A percentile compares a stretch with the other conserved stretches of the same genome.
Conservation (phyloP, 2,329 filamentous ascomycete genomes). For the Colletotrichum sp. region DNA sequence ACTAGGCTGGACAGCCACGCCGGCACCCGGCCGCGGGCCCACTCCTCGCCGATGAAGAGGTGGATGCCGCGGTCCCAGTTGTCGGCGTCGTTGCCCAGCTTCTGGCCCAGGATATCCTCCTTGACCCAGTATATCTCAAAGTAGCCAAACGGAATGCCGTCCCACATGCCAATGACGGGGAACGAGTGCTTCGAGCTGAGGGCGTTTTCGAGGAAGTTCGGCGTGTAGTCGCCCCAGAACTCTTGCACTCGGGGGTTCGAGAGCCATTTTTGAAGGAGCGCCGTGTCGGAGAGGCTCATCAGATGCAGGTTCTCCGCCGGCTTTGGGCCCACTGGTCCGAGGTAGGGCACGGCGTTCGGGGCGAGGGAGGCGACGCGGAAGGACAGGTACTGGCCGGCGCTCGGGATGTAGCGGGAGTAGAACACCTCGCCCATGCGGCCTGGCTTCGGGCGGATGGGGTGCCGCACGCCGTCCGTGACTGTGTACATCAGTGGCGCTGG, state of each 20-base stretch:
- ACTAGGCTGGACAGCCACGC: conserved; percentile 85
- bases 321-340: conserved; percentile 58
- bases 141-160: conserved; percentile 93
- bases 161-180: conserved; percentile 91
- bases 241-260: conserved; percentile 80
- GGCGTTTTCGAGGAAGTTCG: conserved; percentile 70
- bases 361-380: conserved; percentile 84
- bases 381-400: conserved; percentile 81
- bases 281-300: conserved; percentile 53
- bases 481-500: conserved; percentile 83
- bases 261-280: conserved; percentile 85
- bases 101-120: conserved; percentile 79
- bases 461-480: conserved; percentile 78
- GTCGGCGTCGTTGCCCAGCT: conserved; percentile 68
- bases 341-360: conserved; percentile 65
- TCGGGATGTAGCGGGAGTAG: conserved; percentile 87
- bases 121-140: conserved; percentile 99
- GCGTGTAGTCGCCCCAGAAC: conserved; percentile 79
- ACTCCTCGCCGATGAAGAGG: conserved; percentile 88
- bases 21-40: conserved; percentile 82
- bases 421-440: conserved; percentile 90
- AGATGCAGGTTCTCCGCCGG: conserved; percentile 46
- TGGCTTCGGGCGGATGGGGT: conserved; percentile 87
- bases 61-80: conserved; percentile 92
- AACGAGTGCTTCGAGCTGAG: conserved; percentile 79